Evolutionary conservation across 75 land plant genomes (phyloP), one percentile per base, ranked within the genome.

Genomic region (Ceratopteris richardii): DNA sequence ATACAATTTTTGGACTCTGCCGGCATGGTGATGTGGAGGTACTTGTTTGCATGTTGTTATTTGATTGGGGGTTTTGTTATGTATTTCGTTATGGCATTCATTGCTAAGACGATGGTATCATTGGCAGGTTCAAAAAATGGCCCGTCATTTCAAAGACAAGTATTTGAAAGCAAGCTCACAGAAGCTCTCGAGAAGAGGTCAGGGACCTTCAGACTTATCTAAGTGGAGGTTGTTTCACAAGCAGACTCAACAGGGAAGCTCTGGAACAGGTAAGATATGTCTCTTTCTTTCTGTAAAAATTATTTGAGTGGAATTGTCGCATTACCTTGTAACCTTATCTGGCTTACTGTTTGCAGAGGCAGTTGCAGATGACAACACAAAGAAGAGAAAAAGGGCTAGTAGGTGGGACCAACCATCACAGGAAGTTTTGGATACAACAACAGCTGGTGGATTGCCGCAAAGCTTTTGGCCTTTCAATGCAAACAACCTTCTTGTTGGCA

Each of bases 381-480:
- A 12, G 16, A 61, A 46, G 26, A 63, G 64, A 5, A 66, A 66
- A 47, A 44, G 68, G 27, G 24, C 53, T 4, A 57, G 52, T 31
- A 36, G 68, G 18, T 66, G 68, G 68, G 66, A 65, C 30, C 42
- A 57, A 57, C 59, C 59, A n/a, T 33, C 59, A 57, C 59, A 52
- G 54, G 54, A 52, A 28, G 54, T 52, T 25, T 28, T 52, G 23
- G 54, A 52, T 52, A 26, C 54, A 24, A 52, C 54, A 11, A 24
- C 25, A 26, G 54, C 54, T 24, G 54, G 54, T 52, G 54, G 54
- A 7, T 14, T 52, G 28, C 54, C 54, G 13, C 25, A 52, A 26
- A 52, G 54, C 54, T 52, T 52, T 24, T 52, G 54, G 54, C 54
- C 54, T 24, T 52, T 52, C 27, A 52, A 26, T 52, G 54, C 54